Percentiles rank a stretch among this genome's conserved stretches.
These are phyloP conservation scores for Cephalotrichum gorgonifer DNA, from an alignment of 2,329 filamentous ascomycete genomes.

Conservation along the genomic window DNA sequence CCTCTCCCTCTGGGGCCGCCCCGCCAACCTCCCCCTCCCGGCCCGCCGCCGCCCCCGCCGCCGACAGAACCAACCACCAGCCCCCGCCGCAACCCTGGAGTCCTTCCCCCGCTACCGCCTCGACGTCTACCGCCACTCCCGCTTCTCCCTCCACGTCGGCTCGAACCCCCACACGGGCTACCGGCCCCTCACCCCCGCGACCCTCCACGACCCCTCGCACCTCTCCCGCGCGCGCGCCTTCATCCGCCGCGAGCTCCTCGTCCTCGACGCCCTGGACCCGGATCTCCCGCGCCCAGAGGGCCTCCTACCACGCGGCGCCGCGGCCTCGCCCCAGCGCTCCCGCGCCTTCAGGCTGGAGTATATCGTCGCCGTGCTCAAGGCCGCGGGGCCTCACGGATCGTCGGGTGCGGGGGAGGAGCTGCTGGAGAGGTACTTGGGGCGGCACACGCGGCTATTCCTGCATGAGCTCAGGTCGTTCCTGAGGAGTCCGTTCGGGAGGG, in stretches of 20 bases:
- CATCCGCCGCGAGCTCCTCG: conserved; percentile 72
- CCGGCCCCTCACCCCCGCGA: background rate
- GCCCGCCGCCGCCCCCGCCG: background rate
- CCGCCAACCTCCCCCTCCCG: background rate
- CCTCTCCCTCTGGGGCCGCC: background rate
- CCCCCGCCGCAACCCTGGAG: background rate
- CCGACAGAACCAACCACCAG: background rate
- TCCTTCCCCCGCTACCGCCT: conserved; percentile 36
- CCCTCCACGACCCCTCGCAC: conserved; percentile 49
- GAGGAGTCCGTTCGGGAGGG: conserved; percentile 61
- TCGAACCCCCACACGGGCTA: conserved; percentile 24
- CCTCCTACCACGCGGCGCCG: background rate
- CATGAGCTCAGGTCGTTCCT: conserved; percentile 81
- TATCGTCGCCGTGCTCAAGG: conserved; percentile 72
- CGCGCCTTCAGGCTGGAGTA: conserved; percentile 70
- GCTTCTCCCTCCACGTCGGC: conserved; percentile 75
- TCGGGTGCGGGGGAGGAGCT: conserved; percentile 71
- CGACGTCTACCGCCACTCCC: conserved; percentile 59
- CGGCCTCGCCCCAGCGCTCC: background rate
- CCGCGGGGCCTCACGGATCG: conserved; percentile 70
- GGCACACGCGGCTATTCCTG: conserved; percentile 64
- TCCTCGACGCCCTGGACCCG: conserved; percentile 40
- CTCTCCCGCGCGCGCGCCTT: conserved; percentile 70
- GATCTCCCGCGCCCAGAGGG: background rate
- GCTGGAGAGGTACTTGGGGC: conserved; percentile 68